A percentile compares a stretch with the other conserved stretches of the same genome.
phyloP scores from a whole-genome alignment of 2,329 filamentous ascomycete genomes.

The Teratosphaeria pseudoeucalypti region DNA sequence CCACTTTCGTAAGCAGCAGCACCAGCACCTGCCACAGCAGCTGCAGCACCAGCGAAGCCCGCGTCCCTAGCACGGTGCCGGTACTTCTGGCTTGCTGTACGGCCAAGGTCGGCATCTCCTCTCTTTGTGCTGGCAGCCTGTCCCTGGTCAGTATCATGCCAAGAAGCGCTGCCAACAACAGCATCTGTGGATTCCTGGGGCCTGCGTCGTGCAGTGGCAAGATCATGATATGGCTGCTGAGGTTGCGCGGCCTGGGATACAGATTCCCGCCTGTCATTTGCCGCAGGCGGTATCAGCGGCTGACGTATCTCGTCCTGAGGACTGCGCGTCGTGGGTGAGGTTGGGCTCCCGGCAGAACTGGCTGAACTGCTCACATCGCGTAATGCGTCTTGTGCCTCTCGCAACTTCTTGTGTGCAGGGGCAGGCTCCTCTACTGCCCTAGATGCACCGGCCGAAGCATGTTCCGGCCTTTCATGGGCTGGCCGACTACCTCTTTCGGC shows the following conservation, averaged over 20 bases:
- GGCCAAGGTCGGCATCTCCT: background rate
- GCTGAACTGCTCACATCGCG: background rate
- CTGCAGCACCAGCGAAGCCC: conserved; percentile 23
- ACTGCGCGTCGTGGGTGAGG: background rate
- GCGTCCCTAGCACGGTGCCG: conserved; percentile 20
- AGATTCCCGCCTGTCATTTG: background rate
- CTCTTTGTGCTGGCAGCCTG: background rate
- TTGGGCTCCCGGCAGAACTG: background rate
- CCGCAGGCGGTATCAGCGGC: background rate
- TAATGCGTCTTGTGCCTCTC: background rate
- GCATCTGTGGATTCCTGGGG: background rate
- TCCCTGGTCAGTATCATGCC: background rate
- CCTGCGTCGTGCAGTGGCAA: background rate
- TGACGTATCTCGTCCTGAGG: background rate
- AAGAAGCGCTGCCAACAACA: background rate
- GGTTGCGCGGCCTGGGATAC: background rate
- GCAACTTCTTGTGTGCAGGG: background rate
- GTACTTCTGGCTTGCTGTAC: conserved; percentile 14
- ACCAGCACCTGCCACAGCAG: conserved; percentile 12
- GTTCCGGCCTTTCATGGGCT: background rate
- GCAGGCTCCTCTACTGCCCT: background rate
- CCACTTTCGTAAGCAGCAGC: background rate
- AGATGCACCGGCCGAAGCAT: background rate
- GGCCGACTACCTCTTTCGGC: background rate
- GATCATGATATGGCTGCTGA: background rate